Evolutionary conservation across 1,139 yeast species (phyloP), one percentile per base, ranked within the genome.

Genomic region (Meyerozyma smithsonii): DNA sequence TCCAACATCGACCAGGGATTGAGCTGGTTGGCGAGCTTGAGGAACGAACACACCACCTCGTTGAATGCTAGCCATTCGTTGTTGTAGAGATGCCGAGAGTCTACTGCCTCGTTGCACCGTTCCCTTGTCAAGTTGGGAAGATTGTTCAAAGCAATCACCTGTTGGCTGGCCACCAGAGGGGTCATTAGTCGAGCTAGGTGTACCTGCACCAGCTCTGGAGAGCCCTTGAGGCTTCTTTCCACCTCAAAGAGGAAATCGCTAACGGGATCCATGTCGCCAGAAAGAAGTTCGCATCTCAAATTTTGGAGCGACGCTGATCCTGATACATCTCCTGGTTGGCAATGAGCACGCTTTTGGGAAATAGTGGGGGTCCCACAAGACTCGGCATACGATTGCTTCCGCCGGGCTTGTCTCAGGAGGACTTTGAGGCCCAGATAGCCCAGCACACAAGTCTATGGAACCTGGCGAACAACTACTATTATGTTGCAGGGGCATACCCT

Each of bases 1-100:
- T 66, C 71, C 8, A 73, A 55, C 2, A 69, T 46, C 2, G 85
- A 75, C 67, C 76, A 64, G 0, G 92, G 87, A 47, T 83, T 75
- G 37, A 83, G 57, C 45, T 79, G 80, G 36, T 74, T 62, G 33
- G 79, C 64, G 38, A 79, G 66, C 26, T 59, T 53, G 16, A 85
- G 55, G 53, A 81, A 85, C 20, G 76, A 62, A 2, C 61, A 58
- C 1, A 79, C 60, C 19, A 81, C 58, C 30, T 68, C 72, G 36
- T 69, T 74, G 49, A 84, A 78, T 0, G 83, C 79, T 8, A 60
- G 47, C 75, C 74, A 72, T 16, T 69, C 73, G 32, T 59, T 64
- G 37, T 56, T 58, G 47, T 55, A 52, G 61, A 72, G 51, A 15
- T 69, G 62, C 32, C 49, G 45, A 3, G 42, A 39, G 5, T 46